Percentiles rank a stretch among this genome's conserved stretches.
These are phyloP conservation scores for Thelonectria rubi DNA, from an alignment of 2,329 filamentous ascomycete genomes.

Conservation along the genomic window DNA sequence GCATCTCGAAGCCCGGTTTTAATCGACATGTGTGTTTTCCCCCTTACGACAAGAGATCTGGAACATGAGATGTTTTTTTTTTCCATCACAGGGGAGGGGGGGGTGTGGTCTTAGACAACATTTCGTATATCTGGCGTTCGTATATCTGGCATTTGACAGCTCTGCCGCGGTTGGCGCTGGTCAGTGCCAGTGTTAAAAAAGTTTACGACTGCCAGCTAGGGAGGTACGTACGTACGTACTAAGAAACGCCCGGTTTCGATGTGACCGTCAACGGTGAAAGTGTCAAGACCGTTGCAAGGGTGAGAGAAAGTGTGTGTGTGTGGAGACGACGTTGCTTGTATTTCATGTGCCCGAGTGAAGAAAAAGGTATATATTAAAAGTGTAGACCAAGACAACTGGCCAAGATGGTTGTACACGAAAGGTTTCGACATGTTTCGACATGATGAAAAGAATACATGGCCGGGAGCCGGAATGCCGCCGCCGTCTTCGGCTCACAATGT, in stretches of 20 bases:
- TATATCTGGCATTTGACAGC: too few species aligned
- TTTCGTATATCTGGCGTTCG: too few species aligned
- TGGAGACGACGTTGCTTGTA: background rate
- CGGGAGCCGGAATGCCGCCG: conserved; percentile 11
- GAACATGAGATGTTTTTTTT: too few species aligned
- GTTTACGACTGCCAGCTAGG: too few species aligned
- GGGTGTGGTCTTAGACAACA: too few species aligned
- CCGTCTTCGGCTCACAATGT: background rate
- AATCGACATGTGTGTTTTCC: too few species aligned
- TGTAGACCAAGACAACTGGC: conserved; percentile 11
- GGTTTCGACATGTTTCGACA: background rate
- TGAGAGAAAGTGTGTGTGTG: background rate
- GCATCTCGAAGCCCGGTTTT: too few species aligned
- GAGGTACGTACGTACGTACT: too few species aligned
- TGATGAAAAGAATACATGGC: conserved; percentile 22
- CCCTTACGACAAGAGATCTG: too few species aligned
- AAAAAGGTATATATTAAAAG: conserved; percentile 11
- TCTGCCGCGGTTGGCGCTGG: conserved; percentile 9
- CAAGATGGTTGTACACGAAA: conserved; percentile 23
- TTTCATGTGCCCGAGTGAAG: too few species aligned
- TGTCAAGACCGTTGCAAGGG: background rate
- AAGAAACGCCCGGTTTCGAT: background rate
- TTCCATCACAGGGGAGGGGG: too few species aligned
- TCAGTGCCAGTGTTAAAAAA: too few species aligned
- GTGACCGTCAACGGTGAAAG: background rate